A percentile compares a stretch with the other conserved stretches of the same genome.
These are phyloP conservation scores for Massarina eburnea DNA, from an alignment of 2,329 filamentous ascomycete species.

Conservation along the genomic window DNA sequence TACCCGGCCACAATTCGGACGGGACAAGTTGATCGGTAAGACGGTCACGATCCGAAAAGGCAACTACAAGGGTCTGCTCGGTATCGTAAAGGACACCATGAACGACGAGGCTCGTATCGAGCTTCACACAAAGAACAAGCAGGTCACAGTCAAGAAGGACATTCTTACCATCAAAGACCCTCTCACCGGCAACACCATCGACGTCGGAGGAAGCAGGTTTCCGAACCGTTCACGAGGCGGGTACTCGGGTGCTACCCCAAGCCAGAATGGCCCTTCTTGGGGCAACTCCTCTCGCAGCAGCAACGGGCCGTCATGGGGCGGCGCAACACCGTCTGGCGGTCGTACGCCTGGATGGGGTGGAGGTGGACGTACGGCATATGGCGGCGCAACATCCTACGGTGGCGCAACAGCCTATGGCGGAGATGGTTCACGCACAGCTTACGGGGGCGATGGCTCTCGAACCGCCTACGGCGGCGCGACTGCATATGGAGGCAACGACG, in stretches of 20 bases:
- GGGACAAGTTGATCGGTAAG: constrained; percentile 85
- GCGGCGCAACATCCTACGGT: constrained; percentile 48
- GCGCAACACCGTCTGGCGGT: constrained; percentile 43
- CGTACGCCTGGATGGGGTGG: constrained; percentile 48
- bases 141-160: constrained; percentile 79
- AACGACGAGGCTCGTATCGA: constrained; percentile 86
- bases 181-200: constrained; percentile 75
- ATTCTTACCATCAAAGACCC: constrained; percentile 82
- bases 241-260: constrained; percentile 37
- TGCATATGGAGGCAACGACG: constrained; percentile 39
- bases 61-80: constrained; percentile 86
- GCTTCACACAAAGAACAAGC: constrained; percentile 91
- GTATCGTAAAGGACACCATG: constrained; percentile 93
- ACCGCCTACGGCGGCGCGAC: constrained; percentile 60
- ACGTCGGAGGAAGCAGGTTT: constrained; percentile 55
- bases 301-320: constrained; percentile 52
- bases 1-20: constrained; percentile 66
- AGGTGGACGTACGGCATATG: constrained; percentile 50
- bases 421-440: constrained; percentile 42
- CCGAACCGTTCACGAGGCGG: constrained; percentile 40
- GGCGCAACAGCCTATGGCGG: constrained; percentile 47
- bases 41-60: constrained; percentile 88
- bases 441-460: constrained; percentile 41
- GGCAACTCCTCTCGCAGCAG: constrained; percentile 45
- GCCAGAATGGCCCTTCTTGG: constrained; percentile 43